These are phyloP conservation scores for Acidomyces sp. DNA, from an alignment of 495 filamentous ascomycete genomes.

Conservation along the genomic window DNA sequence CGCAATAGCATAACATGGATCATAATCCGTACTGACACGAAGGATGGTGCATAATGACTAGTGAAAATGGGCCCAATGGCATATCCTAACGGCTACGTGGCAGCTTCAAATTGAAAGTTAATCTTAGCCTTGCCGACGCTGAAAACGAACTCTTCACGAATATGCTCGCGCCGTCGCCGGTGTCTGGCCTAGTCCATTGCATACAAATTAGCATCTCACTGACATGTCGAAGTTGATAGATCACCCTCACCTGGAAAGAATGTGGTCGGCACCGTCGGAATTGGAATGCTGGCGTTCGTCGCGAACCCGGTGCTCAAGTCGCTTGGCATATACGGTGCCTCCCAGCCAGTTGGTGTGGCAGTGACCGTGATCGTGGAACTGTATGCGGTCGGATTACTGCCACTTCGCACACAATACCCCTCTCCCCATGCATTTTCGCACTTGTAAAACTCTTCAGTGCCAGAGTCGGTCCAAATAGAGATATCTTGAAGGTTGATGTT, in stretches of 20 bases:
- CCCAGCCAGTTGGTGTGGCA: constrained; percentile 16
- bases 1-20: no score
- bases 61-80: no score
- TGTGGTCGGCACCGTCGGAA: constrained; percentile 41
- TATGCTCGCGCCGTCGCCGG: not conserved
- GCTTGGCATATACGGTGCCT: constrained; percentile 13
- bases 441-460: constrained; percentile 11
- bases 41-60: no score
- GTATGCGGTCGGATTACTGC: not conserved
- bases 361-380: constrained; percentile 12
- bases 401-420: not conserved
- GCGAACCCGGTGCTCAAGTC: constrained; percentile 19
- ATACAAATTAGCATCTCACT: no score
- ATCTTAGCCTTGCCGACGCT: no score
- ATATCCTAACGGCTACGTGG: no score
- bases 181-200: no score
- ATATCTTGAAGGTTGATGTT: constrained; percentile 4
- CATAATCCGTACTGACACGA: no score
- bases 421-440: constrained; percentile 8
- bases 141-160: no score
- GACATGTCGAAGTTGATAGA: no score
- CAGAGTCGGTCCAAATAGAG: constrained; percentile 6
- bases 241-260: constrained; percentile 39
- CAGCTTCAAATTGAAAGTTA: no score
- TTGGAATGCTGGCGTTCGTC: constrained; percentile 35